Conservation (phyloP, 1,284 basidiomycete species). For the Leccinum brunneo-olivaceum region DNA sequence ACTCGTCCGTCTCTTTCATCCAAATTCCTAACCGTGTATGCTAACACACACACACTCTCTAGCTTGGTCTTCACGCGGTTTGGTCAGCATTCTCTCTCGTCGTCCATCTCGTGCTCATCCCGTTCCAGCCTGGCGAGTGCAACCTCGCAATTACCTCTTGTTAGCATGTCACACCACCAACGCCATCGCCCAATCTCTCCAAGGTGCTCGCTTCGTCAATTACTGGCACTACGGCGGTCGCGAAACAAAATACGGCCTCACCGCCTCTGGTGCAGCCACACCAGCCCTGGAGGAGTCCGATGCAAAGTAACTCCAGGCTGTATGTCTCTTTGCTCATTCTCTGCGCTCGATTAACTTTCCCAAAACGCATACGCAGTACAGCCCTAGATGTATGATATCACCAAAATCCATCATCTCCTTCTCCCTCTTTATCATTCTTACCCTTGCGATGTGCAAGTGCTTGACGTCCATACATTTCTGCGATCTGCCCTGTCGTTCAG, state of each 20-base stretch:
- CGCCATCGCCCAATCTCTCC: constrained; percentile 75
- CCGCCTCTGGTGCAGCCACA: constrained; percentile 34
- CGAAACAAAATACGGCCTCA: constrained; percentile 51
- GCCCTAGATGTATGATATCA: constrained; percentile 32
- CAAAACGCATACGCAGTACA: constrained; percentile 12
- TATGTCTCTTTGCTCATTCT: background rate
- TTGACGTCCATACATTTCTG: constrained; percentile 93
- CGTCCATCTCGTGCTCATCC: constrained; percentile 1
- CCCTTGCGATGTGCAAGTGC: constrained; percentile 67
- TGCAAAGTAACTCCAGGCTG: constrained; percentile 17
- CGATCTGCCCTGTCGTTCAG: constrained; percentile 54
- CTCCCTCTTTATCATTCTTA: constrained; percentile 68
- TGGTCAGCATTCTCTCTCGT: constrained; percentile 39
- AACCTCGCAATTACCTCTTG: constrained; percentile 90
- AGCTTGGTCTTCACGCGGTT: constrained; percentile 95
- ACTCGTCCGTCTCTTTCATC: constrained; percentile 70
- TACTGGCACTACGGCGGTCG: constrained; percentile 84
- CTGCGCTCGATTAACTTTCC: background rate
- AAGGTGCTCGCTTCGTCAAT: constrained; percentile 80
- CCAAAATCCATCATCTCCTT: constrained; percentile 87
- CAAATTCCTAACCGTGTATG: constrained; percentile 1
- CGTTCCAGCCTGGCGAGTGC: constrained; percentile 79
- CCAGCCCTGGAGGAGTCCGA: constrained; percentile 44
- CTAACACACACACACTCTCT: constrained; percentile 12
- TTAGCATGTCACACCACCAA: constrained; percentile 93